Conservation (phyloP, 345 rosid species). For the Heritiera littoralis region DNA sequence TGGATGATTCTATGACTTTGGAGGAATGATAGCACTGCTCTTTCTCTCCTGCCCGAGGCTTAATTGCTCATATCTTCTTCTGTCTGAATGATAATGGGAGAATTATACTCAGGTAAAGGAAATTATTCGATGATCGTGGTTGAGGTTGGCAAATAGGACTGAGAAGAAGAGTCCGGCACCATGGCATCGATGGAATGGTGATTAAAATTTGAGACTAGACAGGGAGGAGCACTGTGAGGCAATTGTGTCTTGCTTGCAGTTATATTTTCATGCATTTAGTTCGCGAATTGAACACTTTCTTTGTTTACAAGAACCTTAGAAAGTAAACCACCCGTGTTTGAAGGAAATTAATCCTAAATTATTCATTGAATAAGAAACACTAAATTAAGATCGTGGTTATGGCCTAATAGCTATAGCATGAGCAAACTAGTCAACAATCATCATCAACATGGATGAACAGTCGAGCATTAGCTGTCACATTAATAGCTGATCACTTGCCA, state of each 20-base stretch:
- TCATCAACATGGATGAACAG: not conserved
- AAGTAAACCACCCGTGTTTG: not conserved
- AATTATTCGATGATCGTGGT: not conserved
- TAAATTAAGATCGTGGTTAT: not conserved
- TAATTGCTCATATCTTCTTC: not conserved
- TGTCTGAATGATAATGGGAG: not conserved
- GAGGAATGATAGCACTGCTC: not conserved
- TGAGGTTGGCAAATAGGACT: not conserved
- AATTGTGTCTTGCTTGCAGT: not conserved
- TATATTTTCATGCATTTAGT: conserved; percentile 1
- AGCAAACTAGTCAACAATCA: not conserved
- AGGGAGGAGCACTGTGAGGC: not conserved
- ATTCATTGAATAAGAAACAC: not conserved
- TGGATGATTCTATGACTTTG: not conserved
- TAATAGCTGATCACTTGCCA: not conserved
- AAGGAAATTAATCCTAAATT: not conserved
- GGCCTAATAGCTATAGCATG: not conserved
- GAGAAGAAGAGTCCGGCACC: not conserved
- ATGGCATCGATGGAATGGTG: not conserved
- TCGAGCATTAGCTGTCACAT: conserved; percentile 18
- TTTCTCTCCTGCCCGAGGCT: not conserved
- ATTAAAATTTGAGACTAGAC: not conserved
- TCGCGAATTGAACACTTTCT: not conserved
- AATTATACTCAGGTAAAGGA: conserved; percentile 1
- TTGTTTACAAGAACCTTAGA: not conserved